Evolutionary conservation across 768 basidiomycete species (phyloP).

Genomic region (Trametes cubensis): DNA sequence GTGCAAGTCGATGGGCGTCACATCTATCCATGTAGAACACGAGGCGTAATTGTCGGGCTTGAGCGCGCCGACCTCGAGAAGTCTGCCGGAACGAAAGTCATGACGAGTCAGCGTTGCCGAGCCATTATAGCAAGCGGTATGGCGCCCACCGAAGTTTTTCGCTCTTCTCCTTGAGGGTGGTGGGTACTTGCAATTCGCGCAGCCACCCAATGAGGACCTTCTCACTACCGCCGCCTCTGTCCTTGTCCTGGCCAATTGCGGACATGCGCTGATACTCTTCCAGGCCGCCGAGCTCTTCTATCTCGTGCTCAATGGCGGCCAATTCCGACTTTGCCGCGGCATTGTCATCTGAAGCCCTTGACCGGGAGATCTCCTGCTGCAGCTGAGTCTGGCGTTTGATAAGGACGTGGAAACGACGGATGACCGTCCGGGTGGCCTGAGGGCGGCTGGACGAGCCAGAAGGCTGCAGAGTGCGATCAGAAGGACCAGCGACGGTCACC

Average conservation of each 20-base stretch:
- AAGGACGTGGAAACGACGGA: conserved; percentile 80
- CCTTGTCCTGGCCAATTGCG: conserved; percentile 72
- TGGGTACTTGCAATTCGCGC: conserved; percentile 46
- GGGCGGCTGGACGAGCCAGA: conserved; percentile 51
- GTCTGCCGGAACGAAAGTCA: conserved; percentile 41
- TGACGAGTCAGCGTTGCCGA: background rate
- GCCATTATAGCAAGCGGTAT: background rate
- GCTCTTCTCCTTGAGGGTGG: conserved; percentile 25
- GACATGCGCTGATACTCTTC: conserved; percentile 85
- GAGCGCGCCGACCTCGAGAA: conserved; percentile 89
- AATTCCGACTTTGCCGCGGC: conserved; percentile 38
- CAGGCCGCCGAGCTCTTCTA: conserved; percentile 75
- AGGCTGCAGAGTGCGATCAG: conserved; percentile 15
- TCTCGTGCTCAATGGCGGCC: conserved; percentile 57
- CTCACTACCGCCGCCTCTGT: conserved; percentile 89
- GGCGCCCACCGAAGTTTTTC: conserved; percentile 43
- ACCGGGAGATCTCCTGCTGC: conserved; percentile 37
- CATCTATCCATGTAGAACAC: conserved; percentile 71
- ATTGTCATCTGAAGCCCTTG: background rate
- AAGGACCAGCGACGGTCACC: conserved; percentile 37
- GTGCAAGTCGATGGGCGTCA: conserved; percentile 78
- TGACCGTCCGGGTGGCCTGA: conserved; percentile 67
- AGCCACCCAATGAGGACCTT: conserved; percentile 79
- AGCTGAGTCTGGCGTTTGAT: conserved; percentile 70
- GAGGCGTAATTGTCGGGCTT: conserved; percentile 78